Evolutionary conservation across 2,329 filamentous ascomycete genomes (phyloP), one percentile per base, ranked within the genome.

Genomic region (Neonectria hederae): DNA sequence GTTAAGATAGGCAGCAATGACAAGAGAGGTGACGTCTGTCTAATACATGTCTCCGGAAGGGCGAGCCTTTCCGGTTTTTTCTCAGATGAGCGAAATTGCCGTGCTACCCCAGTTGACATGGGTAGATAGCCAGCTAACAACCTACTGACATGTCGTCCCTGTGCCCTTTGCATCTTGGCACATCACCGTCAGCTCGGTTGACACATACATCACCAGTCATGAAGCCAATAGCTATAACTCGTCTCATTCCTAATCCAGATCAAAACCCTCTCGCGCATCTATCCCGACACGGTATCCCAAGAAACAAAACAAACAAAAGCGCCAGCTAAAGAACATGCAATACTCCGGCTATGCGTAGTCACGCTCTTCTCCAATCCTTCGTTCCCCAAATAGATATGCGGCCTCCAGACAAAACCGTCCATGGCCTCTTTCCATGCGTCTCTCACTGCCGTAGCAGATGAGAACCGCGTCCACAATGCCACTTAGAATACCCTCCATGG

Each of bases 381-480:
- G 75, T 68, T 91, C 92, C 21, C 93, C 92, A 83, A 97, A 97
- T 53, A 98, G 80, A 79, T 92, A 90, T 7, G 92, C 94, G 4
- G 95, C 95, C 79, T 98, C 95, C 65, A 96, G 89, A 78, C 95
- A 98, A 80, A 97, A 97, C 51, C 92, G 89, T 5, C 90, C 91
- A 54, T 85, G 87, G 21, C 87, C 88, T 66, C 86, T 87, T 59
- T 84, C 86, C 80, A 90, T 90, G 55, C 86, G 88, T 70, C 91
- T 86, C 80, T 99, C 96, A 74, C 93, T 97, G 26, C 92, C 94
- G 87, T 97, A 98, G 82, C 96, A 99, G 13, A 99, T 90, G 24
- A 98, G 87, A 38, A 93, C 90, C 3, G 92, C 94, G 78, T 97
- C 94, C 5, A 97, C 87, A 56, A 97, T 94, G 57, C 93, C 93